A percentile compares a stretch with the other conserved stretches of the same genome.
These are phyloP conservation scores for Chlorella sp. DNA, from an alignment of 139 green algal species.

Conservation along the genomic window DNA sequence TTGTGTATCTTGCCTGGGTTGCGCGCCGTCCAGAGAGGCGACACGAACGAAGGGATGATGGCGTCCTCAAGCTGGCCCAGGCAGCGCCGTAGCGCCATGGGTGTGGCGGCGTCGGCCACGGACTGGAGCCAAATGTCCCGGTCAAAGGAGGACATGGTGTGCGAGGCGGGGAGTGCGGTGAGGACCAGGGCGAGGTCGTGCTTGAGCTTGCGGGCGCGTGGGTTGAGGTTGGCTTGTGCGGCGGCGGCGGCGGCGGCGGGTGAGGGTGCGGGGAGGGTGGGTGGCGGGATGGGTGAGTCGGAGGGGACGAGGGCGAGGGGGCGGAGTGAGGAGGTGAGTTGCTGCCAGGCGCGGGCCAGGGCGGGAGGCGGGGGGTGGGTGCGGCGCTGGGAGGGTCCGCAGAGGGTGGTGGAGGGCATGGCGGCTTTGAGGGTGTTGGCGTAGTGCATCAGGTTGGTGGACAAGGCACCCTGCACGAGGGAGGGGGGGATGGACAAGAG, in stretches of 20 bases:
- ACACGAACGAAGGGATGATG: background rate
- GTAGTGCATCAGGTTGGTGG: background rate
- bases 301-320: background rate
- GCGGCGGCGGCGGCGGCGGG: background rate
- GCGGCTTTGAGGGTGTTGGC: background rate
- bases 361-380: background rate
- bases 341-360: background rate
- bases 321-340: background rate
- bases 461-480: background rate
- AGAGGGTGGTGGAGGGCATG: background rate
- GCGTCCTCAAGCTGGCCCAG: slow-evolving; percentile 1
- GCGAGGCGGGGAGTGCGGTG: background rate
- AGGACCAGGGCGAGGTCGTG: slow-evolving; percentile 32
- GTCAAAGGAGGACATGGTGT: background rate
- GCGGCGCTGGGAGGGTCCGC: background rate
- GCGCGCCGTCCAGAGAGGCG: background rate
- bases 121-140: background rate
- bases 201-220: slow-evolving; percentile 28
- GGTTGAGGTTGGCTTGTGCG: background rate
- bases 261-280: background rate
- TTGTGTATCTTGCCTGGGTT: background rate
- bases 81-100: background rate
- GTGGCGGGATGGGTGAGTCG: background rate
- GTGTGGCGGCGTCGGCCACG: slow-evolving; percentile 3
- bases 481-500: background rate